Percentiles rank a stretch among this genome's conserved stretches.
Conservation (phyloP, 2,329 filamentous ascomycete species). For the Stromatinia cepivora region DNA sequence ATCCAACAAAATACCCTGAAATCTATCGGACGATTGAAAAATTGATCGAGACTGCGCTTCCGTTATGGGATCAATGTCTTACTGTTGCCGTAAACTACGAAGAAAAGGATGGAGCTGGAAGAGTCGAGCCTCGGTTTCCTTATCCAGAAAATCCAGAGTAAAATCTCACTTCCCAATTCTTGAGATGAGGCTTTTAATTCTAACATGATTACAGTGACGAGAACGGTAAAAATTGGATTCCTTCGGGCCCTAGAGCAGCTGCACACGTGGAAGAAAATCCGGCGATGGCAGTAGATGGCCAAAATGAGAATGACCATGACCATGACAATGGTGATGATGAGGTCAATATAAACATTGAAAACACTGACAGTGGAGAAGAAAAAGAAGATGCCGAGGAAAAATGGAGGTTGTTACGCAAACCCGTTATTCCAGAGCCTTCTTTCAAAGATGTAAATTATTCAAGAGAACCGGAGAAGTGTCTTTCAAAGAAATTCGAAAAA, state of each 20-base stretch:
- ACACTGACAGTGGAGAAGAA: slow-evolving; percentile 24
- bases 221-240: background rate
- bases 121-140: background rate
- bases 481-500: slow-evolving; percentile 24
- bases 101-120: background rate
- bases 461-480: slow-evolving; percentile 3
- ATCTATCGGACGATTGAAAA: slow-evolving; percentile 45
- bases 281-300: background rate
- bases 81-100: background rate
- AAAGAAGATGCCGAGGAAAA: background rate
- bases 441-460: background rate
- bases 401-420: background rate
- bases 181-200: slow-evolving; percentile 16
- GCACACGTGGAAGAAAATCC: slow-evolving; percentile 33
- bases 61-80: slow-evolving; percentile 42
- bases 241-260: slow-evolving; percentile 34
- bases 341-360: slow-evolving; percentile 20
- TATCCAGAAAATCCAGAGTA: background rate
- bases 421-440: background rate
- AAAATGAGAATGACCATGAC: background rate
- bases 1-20: slow-evolving; percentile 41
- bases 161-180: slow-evolving; percentile 8
- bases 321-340: slow-evolving; percentile 22
- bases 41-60: slow-evolving; percentile 40
- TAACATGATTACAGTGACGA: slow-evolving; percentile 29